These are phyloP conservation scores for Dichomitus squalens DNA, from an alignment of 1,284 basidiomycete species.

Conservation along the genomic window DNA sequence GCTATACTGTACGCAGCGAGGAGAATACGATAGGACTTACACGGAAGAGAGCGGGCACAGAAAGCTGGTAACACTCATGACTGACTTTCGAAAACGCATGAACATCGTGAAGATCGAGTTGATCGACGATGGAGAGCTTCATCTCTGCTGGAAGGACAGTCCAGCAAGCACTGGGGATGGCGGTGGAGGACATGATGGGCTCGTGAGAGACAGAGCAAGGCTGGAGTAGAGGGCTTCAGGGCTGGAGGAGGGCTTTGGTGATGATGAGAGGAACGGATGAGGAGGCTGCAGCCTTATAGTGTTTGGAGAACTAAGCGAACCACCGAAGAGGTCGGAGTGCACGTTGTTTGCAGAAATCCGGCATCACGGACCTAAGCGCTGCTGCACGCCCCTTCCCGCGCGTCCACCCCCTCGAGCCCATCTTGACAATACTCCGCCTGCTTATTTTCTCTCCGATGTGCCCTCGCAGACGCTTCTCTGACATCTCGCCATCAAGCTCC, in stretches of 20 bases:
- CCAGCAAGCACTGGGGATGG: conserved; percentile 41
- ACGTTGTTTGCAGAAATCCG: conserved; percentile 10
- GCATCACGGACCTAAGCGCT: conserved; percentile 17
- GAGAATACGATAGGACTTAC: conserved; percentile 35
- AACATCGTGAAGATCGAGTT: conserved; percentile 47
- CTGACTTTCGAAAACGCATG: conserved; percentile 45
- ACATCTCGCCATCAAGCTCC: not conserved
- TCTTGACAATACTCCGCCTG: conserved; percentile 6
- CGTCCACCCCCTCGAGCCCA: conserved; percentile 1
- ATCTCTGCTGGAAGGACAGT: conserved; percentile 63
- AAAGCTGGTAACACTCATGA: conserved; percentile 51
- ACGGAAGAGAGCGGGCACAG: conserved; percentile 61
- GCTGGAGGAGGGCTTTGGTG: conserved; percentile 2
- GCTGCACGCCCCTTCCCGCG: conserved; percentile 14
- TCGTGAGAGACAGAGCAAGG: not conserved
- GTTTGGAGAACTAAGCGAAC: conserved; percentile 4
- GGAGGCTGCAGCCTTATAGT: conserved; percentile 10
- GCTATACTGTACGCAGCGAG: not conserved
- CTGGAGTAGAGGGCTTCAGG: not conserved
- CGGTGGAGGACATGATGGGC: conserved; percentile 12
- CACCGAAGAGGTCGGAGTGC: conserved; percentile 25
- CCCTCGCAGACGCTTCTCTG: conserved; percentile 2
- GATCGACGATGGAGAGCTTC: conserved; percentile 56
- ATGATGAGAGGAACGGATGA: not conserved
- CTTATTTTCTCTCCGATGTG: conserved; percentile 19